Evolutionary conservation across 1,139 yeast species (phyloP).

Genomic region (Kurtzmaniella quercitrusa): DNA sequence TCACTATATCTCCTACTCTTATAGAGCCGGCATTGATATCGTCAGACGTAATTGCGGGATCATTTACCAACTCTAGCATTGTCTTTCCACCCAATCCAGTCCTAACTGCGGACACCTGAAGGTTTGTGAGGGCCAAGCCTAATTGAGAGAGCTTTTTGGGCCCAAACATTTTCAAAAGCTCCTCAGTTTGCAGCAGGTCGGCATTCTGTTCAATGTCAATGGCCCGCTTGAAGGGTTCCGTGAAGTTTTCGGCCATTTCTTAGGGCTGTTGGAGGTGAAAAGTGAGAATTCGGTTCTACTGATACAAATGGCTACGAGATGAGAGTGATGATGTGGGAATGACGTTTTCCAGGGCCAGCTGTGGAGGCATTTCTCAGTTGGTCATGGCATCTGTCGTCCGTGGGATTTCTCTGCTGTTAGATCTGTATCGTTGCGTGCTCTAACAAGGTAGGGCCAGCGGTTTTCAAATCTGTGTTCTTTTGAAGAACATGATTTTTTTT

Average conservation of each 20-base stretch:
- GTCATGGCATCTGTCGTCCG: constrained; percentile 19
- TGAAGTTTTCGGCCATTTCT: constrained; percentile 16
- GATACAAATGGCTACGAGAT: constrained; percentile 3
- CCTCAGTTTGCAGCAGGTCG: constrained; percentile 52
- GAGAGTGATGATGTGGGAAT: constrained; percentile 16
- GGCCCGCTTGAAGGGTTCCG: constrained; percentile 46
- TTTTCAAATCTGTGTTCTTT: neutral
- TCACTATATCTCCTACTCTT: constrained; percentile 76
- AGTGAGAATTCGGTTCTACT: neutral
- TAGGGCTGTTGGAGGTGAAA: neutral
- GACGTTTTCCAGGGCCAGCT: constrained; percentile 27
- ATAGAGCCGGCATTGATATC: constrained; percentile 57
- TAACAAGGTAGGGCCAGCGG: neutral
- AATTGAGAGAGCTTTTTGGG: constrained; percentile 61
- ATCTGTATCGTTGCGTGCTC: neutral
- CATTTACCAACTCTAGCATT: constrained; percentile 61
- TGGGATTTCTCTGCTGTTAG: constrained; percentile 9
- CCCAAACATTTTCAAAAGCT: constrained; percentile 47
- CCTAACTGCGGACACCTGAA: constrained; percentile 53
- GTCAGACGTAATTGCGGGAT: constrained; percentile 44
- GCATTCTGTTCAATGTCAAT: constrained; percentile 54
- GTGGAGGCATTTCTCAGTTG: constrained; percentile 7
- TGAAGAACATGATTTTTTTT: neutral
- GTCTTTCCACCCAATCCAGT: constrained; percentile 83
- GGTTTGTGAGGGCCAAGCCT: constrained; percentile 74